Percentiles rank a stretch among this genome's conserved stretches.
These are phyloP conservation scores for Rasamsonia emersonii DNA, from an alignment of 2,329 filamentous ascomycete genomes.

Conservation along the genomic window DNA sequence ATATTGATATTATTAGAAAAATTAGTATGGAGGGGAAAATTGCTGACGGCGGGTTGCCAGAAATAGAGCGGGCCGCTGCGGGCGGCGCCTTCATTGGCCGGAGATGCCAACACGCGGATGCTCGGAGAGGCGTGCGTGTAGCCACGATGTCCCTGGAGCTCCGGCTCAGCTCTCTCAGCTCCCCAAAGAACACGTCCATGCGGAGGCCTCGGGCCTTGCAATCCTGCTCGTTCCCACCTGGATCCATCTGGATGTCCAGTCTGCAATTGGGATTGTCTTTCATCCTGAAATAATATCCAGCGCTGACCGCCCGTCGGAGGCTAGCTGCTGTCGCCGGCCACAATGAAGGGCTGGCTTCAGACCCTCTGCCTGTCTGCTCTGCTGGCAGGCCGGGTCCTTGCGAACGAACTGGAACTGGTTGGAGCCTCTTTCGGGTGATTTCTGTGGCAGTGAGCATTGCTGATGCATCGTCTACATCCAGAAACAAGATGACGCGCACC, in stretches of 20 bases:
- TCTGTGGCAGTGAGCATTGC: background rate
- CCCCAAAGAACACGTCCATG: no score
- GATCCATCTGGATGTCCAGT: conserved; percentile 1
- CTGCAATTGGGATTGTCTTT: no score
- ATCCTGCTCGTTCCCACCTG: background rate
- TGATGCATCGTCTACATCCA: conserved; percentile 28
- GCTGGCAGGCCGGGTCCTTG: conserved; percentile 29
- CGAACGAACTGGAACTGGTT: conserved; percentile 40
- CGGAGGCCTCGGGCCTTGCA: no score
- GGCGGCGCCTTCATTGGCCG: background rate
- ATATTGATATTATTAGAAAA: conserved; percentile 1
- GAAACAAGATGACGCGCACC: conserved; percentile 68
- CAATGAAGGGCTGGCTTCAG: conserved; percentile 33
- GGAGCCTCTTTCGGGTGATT: conserved; percentile 5
- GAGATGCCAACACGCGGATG: no score
- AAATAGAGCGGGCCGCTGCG: background rate
- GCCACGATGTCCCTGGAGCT: no score
- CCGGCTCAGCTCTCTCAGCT: no score
- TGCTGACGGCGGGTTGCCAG: background rate
- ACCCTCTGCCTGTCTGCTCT: conserved; percentile 29
- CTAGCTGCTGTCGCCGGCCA: conserved; percentile 11
- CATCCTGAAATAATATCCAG: no score
- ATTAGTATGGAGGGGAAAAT: conserved; percentile 2
- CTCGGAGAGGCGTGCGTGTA: no score
- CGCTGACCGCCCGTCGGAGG: no score